Evolutionary conservation across 2,329 filamentous ascomycete species (phyloP), one percentile per base, ranked within the genome.

Genomic region (Penicillium palitans): DNA sequence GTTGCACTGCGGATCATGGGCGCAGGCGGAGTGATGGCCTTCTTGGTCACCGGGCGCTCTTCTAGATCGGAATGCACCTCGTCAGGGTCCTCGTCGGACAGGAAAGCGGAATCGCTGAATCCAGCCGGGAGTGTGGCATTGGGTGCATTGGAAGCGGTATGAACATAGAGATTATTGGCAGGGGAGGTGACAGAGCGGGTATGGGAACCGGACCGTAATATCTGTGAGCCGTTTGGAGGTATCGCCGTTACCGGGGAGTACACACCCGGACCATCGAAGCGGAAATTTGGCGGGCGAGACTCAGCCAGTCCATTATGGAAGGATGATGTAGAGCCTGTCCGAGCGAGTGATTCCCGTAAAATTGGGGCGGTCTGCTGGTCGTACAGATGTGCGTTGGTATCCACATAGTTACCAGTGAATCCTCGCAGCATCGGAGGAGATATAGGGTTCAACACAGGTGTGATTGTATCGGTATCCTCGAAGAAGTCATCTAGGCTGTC

Each of bases 351-450:
- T 70, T 95, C 90, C 67, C 95, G 90, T 6, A 97, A 78, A 52
- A 97, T 96, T 0, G 93, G 93, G 12, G 95, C 81, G 7, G 95
- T 96, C 71, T 96, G 91, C 73, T 96, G 91, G 68, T 97, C 93
- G 74, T 98, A 97, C 0, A 97, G 78, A 70, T 91, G 87, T 24
- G 93, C 90, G 12, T 87, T 89, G 1, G 87, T 87, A 64, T 95
- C 89, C 52, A 87, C 87, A 10, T 82, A 83, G 61, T 87, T 86
- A 0, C 84, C 83, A 0, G 85, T 81, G 62, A 87, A 89, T 39
- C 72, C 71, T 47, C 72, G 72, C 49, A 78, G 62, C 58, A 73
- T 71, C 10, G 72, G 66, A 44, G 74, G 74, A 12, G 74, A 67
- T 15, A 74, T 71, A 3, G 71, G 63, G 27, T 71, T 71, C 8